phyloP scores from a whole-genome alignment of 805 yeast species.

The Yamadazyma takamatsuzukensis region DNA sequence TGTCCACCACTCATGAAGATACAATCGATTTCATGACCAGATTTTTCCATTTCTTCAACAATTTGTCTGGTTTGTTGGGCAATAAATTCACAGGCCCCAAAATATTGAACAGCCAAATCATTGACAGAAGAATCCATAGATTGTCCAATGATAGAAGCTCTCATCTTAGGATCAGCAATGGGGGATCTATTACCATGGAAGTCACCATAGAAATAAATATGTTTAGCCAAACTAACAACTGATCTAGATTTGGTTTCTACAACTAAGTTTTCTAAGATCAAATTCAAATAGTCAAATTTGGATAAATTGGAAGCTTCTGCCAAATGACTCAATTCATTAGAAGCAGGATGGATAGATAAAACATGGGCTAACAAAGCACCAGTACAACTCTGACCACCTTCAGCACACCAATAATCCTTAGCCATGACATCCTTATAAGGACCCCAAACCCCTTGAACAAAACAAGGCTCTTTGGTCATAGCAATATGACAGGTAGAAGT shows the following conservation, averaged over 20 bases:
- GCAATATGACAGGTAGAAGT: slow-evolving; percentile 96
- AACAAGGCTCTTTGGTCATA: slow-evolving; percentile 76
- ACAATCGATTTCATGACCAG: slow-evolving; percentile 74
- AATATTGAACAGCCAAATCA: slow-evolving; percentile 78
- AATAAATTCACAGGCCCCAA: slow-evolving; percentile 95
- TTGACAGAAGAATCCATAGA: slow-evolving; percentile 86
- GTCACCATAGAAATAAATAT: slow-evolving; percentile 92
- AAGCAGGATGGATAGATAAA: slow-evolving; percentile 84
- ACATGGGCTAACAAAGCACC: slow-evolving; percentile 93
- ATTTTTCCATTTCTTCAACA: slow-evolving; percentile 72
- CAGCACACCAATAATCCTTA: slow-evolving; percentile 91
- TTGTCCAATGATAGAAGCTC: slow-evolving; percentile 88
- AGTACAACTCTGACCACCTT: slow-evolving; percentile 98
- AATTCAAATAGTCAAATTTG: slow-evolving; percentile 79
- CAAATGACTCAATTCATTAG: slow-evolving; percentile 59
- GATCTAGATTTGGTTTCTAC: slow-evolving; percentile 58
- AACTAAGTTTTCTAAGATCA: slow-evolving; percentile 64
- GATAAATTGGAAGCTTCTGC: slow-evolving; percentile 70
- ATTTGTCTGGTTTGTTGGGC: slow-evolving; percentile 97
- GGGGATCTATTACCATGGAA: slow-evolving; percentile 96
- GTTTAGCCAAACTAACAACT: slow-evolving; percentile 76
- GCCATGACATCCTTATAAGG: slow-evolving; percentile 93
- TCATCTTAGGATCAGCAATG: slow-evolving; percentile 93
- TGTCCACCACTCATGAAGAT: slow-evolving; percentile 96
- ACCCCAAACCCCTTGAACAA: slow-evolving; percentile 98